Conservation (phyloP, 169 alveolate species). For the Ichthyophthirius multifiliis region DNA sequence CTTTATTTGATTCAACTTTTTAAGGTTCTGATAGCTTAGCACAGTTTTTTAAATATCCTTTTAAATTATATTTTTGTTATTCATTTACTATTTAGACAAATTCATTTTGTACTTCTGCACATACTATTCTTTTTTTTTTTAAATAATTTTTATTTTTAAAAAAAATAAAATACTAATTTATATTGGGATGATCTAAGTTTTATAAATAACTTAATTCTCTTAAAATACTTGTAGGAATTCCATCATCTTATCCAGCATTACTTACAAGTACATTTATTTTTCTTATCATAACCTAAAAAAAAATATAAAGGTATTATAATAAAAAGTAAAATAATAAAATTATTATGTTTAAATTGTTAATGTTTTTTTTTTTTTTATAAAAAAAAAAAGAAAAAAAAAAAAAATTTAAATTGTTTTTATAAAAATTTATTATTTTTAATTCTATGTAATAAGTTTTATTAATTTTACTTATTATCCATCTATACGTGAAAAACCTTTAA, state of each 20-base stretch:
- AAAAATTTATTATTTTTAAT: not conserved
- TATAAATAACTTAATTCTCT: slow-evolving; percentile 69
- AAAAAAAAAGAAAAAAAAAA: no score
- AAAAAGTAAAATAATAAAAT: not conserved
- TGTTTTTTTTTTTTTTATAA: not conserved
- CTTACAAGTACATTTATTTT: slow-evolving; percentile 68
- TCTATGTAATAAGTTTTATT: not conserved
- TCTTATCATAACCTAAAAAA: slow-evolving; percentile 54
- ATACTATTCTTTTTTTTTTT: slow-evolving; percentile 8
- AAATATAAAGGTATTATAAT: not conserved
- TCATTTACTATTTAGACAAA: slow-evolving; percentile 30
- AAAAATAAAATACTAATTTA: slow-evolving; percentile 18
- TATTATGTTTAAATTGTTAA: no score
- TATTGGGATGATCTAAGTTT: slow-evolving; percentile 43
- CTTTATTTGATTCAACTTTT: not conserved
- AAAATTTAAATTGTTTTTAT: not conserved
- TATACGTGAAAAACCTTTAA: slow-evolving; percentile 22
- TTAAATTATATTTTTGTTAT: slow-evolving; percentile 40
- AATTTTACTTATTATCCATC: not conserved
- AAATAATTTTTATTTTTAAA: not conserved
- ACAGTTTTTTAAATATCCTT: slow-evolving; percentile 41
- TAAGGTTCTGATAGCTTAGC: not conserved
- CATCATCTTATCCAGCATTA: slow-evolving; percentile 83
- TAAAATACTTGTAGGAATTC: slow-evolving; percentile 77
- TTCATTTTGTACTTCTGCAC: slow-evolving; percentile 30